Conservation (phyloP, 768 basidiomycete species). For the Mycena epipterygia region DNA sequence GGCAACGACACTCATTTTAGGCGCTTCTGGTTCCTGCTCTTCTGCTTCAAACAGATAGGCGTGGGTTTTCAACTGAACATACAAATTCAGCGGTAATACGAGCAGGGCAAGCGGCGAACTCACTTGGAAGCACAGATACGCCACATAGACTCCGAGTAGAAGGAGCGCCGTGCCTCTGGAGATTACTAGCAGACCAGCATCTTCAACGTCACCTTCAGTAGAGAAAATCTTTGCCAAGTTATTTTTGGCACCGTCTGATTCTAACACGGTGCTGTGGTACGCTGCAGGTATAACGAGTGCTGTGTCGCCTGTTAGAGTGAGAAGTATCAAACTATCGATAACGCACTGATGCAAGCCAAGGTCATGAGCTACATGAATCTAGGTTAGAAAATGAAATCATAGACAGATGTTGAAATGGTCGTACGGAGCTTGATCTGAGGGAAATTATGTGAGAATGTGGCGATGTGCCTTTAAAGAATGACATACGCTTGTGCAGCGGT, state of each 20-base stretch:
- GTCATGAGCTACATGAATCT: constrained; percentile 76
- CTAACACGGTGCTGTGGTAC: constrained; percentile 67
- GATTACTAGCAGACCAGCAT: constrained; percentile 74
- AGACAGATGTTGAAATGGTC: constrained; percentile 24
- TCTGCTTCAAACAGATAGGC: constrained; percentile 69
- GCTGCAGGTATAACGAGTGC: constrained; percentile 94
- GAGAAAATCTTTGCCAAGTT: constrained; percentile 10
- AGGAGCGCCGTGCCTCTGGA: constrained; percentile 87
- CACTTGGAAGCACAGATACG: constrained; percentile 84
- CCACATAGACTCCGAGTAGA: constrained; percentile 79
- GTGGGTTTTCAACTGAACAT: constrained; percentile 77
- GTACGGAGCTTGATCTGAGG: constrained; percentile 63
- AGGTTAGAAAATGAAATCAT: constrained; percentile 17
- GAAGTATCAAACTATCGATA: not conserved
- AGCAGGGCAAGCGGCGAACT: constrained; percentile 28
- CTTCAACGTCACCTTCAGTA: constrained; percentile 38
- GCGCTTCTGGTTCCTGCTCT: constrained; percentile 53
- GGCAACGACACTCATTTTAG: constrained; percentile 79
- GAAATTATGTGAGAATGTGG: constrained; percentile 1
- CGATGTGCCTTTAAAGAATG: not conserved
- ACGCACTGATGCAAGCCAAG: constrained; percentile 85
- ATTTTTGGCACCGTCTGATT: constrained; percentile 20
- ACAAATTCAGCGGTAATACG: constrained; percentile 1
- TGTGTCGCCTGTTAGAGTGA: constrained; percentile 31
- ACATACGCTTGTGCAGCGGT: constrained; percentile 91